Base-by-base conservation (phyloP, 1,284 basidiomycete genomes). In the Cutaneotrichosporon sp. region DNA sequence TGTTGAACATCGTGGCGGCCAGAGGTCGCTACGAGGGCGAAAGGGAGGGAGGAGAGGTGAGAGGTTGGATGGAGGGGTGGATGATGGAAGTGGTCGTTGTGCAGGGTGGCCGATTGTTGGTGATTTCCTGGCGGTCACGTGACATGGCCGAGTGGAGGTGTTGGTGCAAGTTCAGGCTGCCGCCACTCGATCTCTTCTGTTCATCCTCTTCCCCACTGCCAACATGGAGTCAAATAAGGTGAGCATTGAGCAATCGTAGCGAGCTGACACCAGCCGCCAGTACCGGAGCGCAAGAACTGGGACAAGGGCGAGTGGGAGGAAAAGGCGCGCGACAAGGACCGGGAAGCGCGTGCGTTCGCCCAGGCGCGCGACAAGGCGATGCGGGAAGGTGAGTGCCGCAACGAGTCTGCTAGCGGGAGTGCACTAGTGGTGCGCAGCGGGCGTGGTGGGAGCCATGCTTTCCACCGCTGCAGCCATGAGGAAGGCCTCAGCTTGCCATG, bases 381-480 rank as follows among this genome's bases (percentile, higher is more conserved):
- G 83, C 88, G 87, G 80, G 85, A 91, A 83, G 92, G 92, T 89
- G 65, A 66, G 82, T 74, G 7, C 8, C 27, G n/a, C n/a, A n/a
- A n/a, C 13, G 34, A 36, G 34, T 13, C 34, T 36, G 34, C 34
- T 3, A 36, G 31, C n/a, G n/a, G n/a, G n/a, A n/a, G n/a, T n/a
- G n/a, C n/a, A n/a, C n/a, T n/a, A n/a, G n/a, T n/a, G n/a, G n/a
- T n/a, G n/a, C n/a, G n/a, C n/a, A 29, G 29, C 29, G 29, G 29
- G 29, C 29, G 29, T n/a, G n/a, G n/a, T n/a, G n/a, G n/a, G n/a
- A n/a, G n/a, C n/a, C n/a, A n/a, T n/a, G n/a, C n/a, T n/a, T n/a
- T n/a, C n/a, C n/a, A n/a, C n/a, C n/a, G n/a, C n/a, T n/a, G n/a
- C n/a, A n/a, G n/a, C n/a, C n/a, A n/a, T n/a, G n/a, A 16, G 7